phyloP scores from a whole-genome alignment of 2,329 filamentous ascomycete genomes.

The Xylaria sp. region DNA sequence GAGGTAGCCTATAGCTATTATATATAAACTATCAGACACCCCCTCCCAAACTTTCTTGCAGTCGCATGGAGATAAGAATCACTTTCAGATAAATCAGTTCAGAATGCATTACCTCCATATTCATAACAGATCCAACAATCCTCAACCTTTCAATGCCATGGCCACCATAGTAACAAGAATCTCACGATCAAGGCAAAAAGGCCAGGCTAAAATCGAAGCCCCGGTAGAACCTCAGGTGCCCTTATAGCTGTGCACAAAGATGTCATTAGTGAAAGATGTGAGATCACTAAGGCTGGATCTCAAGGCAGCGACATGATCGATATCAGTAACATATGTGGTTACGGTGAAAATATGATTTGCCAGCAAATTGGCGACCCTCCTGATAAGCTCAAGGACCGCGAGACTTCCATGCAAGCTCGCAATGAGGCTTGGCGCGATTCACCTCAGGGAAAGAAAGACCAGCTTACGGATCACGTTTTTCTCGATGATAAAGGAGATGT shows the following conservation, averaged over 20 bases:
- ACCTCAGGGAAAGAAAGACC: conserved; percentile 48
- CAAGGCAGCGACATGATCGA: conserved; percentile 45
- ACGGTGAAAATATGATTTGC: conserved; percentile 55
- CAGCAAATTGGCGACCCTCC: conserved; percentile 52
- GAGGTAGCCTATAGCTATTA: neutral
- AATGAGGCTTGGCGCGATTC: conserved; percentile 51
- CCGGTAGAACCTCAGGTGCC: conserved; percentile 52
- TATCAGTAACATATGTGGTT: conserved; percentile 53
- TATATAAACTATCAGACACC: conserved; percentile 16
- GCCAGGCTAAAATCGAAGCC: conserved; percentile 45
- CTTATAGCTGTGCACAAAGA: conserved; percentile 55
- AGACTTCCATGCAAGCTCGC: conserved; percentile 54
- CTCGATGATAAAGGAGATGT: conserved; percentile 48
- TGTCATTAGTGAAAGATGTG: conserved; percentile 54
- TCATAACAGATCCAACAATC: conserved; percentile 51
- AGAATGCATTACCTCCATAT: conserved; percentile 49
- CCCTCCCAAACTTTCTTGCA: neutral
- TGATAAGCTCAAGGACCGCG: conserved; percentile 52
- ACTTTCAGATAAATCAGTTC: conserved; percentile 6
- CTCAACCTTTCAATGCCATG: conserved; percentile 53
- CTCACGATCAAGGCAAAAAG: conserved; percentile 48
- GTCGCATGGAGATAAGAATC: conserved; percentile 16
- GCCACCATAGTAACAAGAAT: conserved; percentile 52
- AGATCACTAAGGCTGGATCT: conserved; percentile 54
- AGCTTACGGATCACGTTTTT: conserved; percentile 50